Evolutionary conservation across 805 yeast species (phyloP).

Genomic region (Monosporozyma yasuniensis): DNA sequence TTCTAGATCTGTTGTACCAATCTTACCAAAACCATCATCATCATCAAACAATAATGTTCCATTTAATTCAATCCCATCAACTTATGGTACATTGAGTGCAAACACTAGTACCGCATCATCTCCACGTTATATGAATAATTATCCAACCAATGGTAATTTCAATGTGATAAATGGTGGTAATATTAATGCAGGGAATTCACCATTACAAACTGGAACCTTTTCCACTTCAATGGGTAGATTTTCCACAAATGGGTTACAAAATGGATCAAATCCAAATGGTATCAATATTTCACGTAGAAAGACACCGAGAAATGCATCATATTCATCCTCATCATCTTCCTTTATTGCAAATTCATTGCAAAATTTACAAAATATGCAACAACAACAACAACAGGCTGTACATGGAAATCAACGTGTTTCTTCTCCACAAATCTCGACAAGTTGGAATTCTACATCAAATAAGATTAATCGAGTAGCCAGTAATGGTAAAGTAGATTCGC

Average conservation of each 20-base stretch:
- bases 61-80: background rate
- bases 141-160: background rate
- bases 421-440: background rate
- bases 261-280: constrained; percentile 6
- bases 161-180: background rate
- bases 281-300: constrained; percentile 25
- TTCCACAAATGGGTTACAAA: background rate
- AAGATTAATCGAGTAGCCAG: background rate
- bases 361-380: constrained; percentile 15
- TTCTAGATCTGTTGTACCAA: constrained; percentile 28
- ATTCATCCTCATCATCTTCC: constrained; percentile 22
- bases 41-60: constrained; percentile 5
- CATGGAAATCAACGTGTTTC: background rate
- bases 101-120: constrained; percentile 26
- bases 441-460: background rate
- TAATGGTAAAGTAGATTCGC: background rate
- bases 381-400: background rate
- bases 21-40: constrained; percentile 29
- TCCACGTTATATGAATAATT: constrained; percentile 14
- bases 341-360: constrained; percentile 24
- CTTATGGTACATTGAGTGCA: constrained; percentile 14
- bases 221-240: constrained; percentile 19
- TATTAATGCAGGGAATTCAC: constrained; percentile 9
- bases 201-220: constrained; percentile 15
- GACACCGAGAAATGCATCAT: constrained; percentile 23